Base-by-base conservation (phyloP, 306 rosid species). In the Senna siamea region DNA sequence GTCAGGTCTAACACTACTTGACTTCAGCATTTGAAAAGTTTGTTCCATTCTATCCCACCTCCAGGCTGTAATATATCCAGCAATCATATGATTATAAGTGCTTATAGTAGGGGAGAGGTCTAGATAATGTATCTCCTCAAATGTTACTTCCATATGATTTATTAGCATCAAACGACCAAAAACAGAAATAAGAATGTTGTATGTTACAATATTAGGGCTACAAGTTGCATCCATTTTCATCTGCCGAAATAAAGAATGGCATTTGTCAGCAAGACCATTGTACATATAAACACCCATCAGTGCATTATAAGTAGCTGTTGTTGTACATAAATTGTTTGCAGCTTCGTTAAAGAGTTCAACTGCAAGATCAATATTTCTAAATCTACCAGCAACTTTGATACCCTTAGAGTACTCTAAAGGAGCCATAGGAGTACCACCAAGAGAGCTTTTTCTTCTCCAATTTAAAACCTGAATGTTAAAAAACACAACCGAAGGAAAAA, bases 1-100 rank as follows among this genome's bases (percentile, higher is more conserved):
- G 73, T 86, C 75, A 34, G 97, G 96, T 41, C n/a, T 19, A 23
- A 89, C 72, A 51, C 65, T 78, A 75, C 86, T 19, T 11, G 68
- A 81, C 76, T 86, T 82, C 87, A 91, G 62, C 68, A 35, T 57
- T 77, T 77, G 85, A 70, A 86, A 91, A 77, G 87, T 81, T 26
- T 53, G 68, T 52, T 91, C 93, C 97, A 89, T 88, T 61, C 52
- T 74, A 70, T 82, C 87, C 98, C 98, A 93, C 91, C 81, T 91
- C 94, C 92, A 89, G 41, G 94, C 90, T 5, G 89, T 79, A 15
- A 93, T 20, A 77, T 86, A 91, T 65, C 92, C 98, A 57, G 82
- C 79, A 84, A 93, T 86, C 57, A 88, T 66, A 77, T 74, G 1
- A 83, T 93, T 91, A 83, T 91, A 89, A 3, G 97, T 89, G 20